A percentile compares a stretch with the other conserved stretches of the same genome.
Evolutionary conservation across 2,329 filamentous ascomycete species (phyloP).

Genomic region (Paecilomyces variotii): DNA sequence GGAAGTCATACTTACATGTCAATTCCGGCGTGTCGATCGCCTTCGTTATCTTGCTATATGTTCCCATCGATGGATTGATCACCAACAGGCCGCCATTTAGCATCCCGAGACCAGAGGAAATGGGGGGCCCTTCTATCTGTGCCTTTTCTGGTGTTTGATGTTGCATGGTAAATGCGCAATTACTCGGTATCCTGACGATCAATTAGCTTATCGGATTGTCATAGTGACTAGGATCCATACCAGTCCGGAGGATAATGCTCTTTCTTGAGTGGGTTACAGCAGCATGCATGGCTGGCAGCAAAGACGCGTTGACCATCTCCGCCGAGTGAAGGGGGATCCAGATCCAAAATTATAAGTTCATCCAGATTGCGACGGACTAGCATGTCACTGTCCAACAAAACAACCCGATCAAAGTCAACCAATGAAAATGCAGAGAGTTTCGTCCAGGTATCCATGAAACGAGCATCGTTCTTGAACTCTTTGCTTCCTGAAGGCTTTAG

Average conservation of each 20-base stretch:
- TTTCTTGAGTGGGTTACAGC: conserved; percentile 73
- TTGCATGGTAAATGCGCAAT: background rate
- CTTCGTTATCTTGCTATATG: background rate
- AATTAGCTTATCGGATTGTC: background rate
- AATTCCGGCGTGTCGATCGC: background rate
- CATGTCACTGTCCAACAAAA: background rate
- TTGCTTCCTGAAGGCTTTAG: background rate
- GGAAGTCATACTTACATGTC: background rate
- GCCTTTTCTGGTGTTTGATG: background rate
- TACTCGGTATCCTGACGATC: background rate
- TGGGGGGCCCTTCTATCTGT: background rate
- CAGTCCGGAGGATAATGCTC: conserved; percentile 67
- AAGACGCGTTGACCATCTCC: conserved; percentile 53
- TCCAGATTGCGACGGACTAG: background rate
- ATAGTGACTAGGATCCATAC: conserved; percentile 24
- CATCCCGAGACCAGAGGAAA: background rate
- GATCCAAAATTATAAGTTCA: background rate
- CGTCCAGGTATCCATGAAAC: background rate
- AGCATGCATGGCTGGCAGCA: conserved; percentile 70
- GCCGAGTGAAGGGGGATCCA: background rate
- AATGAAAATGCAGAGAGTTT: background rate
- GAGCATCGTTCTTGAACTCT: background rate
- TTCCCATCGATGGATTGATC: background rate
- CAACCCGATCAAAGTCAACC: background rate
- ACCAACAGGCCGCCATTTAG: background rate